A percentile compares a stretch with the other conserved stretches of the same genome.
phyloP scores from a whole-genome alignment of 2,329 filamentous ascomycete genomes.

The Aspergillus pseudoterreus region DNA sequence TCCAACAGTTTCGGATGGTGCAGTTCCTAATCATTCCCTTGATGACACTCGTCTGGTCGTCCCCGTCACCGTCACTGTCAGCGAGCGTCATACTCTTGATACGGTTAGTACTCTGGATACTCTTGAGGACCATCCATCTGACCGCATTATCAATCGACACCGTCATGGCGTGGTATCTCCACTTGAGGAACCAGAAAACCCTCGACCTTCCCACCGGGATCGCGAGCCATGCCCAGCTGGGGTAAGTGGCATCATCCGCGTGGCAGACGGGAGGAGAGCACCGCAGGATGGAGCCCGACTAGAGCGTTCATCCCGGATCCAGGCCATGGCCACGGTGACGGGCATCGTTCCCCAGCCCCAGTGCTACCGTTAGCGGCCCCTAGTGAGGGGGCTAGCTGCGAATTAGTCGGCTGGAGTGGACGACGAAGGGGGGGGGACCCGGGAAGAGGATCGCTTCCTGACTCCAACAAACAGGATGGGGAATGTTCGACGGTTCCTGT shows the following conservation, averaged over 20 bases:
- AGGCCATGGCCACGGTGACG: slow-evolving; percentile 19
- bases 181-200: not conserved
- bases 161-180: not conserved
- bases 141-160: no score
- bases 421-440: not conserved
- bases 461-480: no score
- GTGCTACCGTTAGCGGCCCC: slow-evolving; percentile 13
- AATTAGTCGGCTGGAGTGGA: not conserved
- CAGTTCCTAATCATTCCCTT: no score
- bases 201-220: not conserved
- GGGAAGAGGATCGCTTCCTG: no score
- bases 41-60: no score
- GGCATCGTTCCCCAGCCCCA: slow-evolving; percentile 15
- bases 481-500: no score
- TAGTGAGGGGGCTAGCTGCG: slow-evolving; percentile 12
- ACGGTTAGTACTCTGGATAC: no score
- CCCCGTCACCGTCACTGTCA: no score
- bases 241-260: not conserved
- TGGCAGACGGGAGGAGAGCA: not conserved
- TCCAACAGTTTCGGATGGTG: no score
- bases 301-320: not conserved
- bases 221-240: not conserved
- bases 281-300: slow-evolving; percentile 11
- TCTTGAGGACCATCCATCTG: no score
- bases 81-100: no score